Evolutionary conservation across 2,329 filamentous ascomycete species (phyloP).

Genomic region (Elsinoe necatrix): DNA sequence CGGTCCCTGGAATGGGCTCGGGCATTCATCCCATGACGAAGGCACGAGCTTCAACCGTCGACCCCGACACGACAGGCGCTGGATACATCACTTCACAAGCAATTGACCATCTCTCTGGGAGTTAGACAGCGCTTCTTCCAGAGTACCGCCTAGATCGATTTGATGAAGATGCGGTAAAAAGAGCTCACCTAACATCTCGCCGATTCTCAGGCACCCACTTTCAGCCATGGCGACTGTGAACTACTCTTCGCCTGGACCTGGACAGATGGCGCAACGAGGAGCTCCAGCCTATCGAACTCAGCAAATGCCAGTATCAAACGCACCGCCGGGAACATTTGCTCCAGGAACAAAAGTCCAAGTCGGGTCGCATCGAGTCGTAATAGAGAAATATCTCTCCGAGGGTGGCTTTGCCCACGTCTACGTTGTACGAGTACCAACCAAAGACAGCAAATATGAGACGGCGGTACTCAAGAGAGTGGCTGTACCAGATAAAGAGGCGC

Average conservation of each 20-base stretch:
- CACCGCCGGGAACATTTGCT: constrained; percentile 66
- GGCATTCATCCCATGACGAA: constrained; percentile 1
- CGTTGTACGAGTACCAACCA: constrained; percentile 74
- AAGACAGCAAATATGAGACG: constrained; percentile 67
- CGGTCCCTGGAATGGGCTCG: not conserved
- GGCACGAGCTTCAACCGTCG: constrained; percentile 6
- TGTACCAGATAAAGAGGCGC: constrained; percentile 87
- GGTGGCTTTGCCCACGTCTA: constrained; percentile 98
- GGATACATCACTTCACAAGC: not conserved
- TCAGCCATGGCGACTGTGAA: constrained; percentile 7
- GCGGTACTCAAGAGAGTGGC: constrained; percentile 92
- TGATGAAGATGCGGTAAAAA: not conserved
- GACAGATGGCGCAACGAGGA: constrained; percentile 11
- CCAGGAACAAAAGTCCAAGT: constrained; percentile 96
- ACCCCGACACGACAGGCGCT: not conserved
- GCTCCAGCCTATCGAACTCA: not conserved
- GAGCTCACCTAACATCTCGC: not conserved
- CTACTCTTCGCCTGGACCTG: not conserved
- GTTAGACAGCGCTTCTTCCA: not conserved
- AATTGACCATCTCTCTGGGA: not conserved
- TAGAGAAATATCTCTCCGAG: constrained; percentile 96
- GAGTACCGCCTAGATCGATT: not conserved
- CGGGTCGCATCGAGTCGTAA: constrained; percentile 81
- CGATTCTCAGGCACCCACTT: constrained; percentile 1
- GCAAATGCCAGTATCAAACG: constrained; percentile 19